Percentiles rank a stretch among this genome's conserved stretches.
Evolutionary conservation across 805 yeast species (phyloP).

Genomic region (Kuraishia hungarica): DNA sequence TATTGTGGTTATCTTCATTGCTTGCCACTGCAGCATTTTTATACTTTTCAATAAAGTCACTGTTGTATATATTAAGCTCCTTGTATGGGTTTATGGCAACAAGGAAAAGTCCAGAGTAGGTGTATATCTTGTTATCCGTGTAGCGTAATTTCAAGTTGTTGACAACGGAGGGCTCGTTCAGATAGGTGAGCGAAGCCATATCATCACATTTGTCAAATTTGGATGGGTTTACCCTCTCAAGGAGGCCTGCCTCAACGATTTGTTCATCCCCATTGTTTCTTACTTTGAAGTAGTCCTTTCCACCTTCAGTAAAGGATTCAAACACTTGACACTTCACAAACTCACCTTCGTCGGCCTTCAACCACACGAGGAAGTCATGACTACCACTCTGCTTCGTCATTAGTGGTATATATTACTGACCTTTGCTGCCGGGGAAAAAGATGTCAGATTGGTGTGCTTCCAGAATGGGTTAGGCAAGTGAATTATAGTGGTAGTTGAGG

Average conservation of each 20-base stretch:
- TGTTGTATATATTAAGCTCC: constrained; percentile 60
- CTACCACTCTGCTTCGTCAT: constrained; percentile 68
- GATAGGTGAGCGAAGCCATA: constrained; percentile 90
- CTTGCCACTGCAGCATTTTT: not conserved
- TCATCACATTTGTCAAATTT: constrained; percentile 88
- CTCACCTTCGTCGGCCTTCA: not conserved
- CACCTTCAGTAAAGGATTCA: constrained; percentile 9
- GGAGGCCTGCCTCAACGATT: constrained; percentile 30
- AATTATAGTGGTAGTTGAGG: too few relatives aligned
- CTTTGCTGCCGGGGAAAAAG: not conserved
- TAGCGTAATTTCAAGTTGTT: constrained; percentile 76
- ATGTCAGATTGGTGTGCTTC: too few relatives aligned
- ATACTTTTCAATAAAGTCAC: constrained; percentile 46
- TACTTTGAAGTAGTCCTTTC: not conserved
- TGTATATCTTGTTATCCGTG: constrained; percentile 70
- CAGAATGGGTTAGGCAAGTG: too few relatives aligned
- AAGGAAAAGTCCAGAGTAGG: constrained; percentile 89
- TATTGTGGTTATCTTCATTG: constrained; percentile 15
- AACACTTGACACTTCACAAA: not conserved
- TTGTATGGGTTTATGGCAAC: constrained; percentile 95
- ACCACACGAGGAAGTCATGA: not conserved
- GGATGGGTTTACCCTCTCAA: constrained; percentile 74
- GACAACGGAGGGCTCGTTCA: constrained; percentile 94
- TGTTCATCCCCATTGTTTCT: constrained; percentile 23
- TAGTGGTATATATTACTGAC: not conserved